These are phyloP conservation scores for Fusarium nurragi DNA, from an alignment of 2,329 filamentous ascomycete genomes.

Conservation along the genomic window DNA sequence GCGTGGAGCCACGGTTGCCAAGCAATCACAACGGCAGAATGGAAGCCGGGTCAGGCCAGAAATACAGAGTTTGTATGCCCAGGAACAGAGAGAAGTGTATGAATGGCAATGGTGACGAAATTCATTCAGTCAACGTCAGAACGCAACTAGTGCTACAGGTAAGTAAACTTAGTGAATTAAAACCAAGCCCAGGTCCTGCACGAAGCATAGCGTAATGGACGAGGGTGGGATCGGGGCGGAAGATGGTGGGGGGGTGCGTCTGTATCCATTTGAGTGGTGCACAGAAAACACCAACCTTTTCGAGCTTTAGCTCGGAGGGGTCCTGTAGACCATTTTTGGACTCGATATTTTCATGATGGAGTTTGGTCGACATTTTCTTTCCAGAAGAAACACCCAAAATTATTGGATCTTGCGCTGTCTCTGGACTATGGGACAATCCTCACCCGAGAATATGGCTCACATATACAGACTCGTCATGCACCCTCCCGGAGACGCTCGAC, in stretches of 20 bases:
- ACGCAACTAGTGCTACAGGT: not conserved
- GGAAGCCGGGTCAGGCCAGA: conserved; percentile 19
- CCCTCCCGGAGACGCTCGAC: not conserved
- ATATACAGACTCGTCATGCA: not conserved
- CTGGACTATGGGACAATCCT: not conserved
- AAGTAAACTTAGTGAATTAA: not conserved
- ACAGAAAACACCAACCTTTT: conserved; percentile 23
- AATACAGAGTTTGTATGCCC: not conserved
- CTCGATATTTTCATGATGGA: conserved; percentile 6
- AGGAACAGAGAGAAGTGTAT: not conserved
- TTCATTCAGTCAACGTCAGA: conserved; percentile 19
- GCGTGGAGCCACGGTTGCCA: conserved; percentile 20
- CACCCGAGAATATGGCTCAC: not conserved
- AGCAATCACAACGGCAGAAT: conserved; percentile 17
- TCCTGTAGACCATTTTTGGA: conserved; percentile 16
- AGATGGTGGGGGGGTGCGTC: conserved; percentile 34
- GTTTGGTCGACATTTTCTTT: not conserved
- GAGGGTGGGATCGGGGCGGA: conserved; percentile 36
- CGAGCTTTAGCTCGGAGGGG: conserved; percentile 26
- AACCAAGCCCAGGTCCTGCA: conserved; percentile 9
- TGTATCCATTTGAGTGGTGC: conserved; percentile 3
- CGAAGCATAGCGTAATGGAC: not conserved
- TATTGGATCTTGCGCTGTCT: not conserved
- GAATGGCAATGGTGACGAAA: conserved; percentile 31
- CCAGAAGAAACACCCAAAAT: not conserved